These are phyloP conservation scores for Alternaria consortialis DNA, from an alignment of 2,329 filamentous ascomycete species.

Conservation along the genomic window DNA sequence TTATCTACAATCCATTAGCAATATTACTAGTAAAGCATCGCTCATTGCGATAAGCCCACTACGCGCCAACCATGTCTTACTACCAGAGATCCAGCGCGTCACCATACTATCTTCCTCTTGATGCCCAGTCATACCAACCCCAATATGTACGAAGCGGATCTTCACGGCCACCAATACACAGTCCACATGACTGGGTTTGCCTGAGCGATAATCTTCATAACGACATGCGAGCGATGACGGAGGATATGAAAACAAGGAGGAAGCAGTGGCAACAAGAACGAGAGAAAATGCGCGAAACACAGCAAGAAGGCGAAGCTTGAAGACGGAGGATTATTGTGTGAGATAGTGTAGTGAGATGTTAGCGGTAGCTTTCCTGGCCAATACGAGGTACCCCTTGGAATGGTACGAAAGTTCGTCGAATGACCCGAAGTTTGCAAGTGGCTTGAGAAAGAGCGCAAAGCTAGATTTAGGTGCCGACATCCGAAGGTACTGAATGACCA, in stretches of 20 bases:
- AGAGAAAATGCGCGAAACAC: neutral
- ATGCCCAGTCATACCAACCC: neutral
- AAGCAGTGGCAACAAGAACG: slow-evolving; percentile 13
- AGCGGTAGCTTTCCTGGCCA: neutral
- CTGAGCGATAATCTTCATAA: slow-evolving; percentile 8
- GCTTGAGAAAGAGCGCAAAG: neutral
- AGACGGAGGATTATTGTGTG: neutral
- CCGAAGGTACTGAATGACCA: neutral
- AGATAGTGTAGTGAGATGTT: neutral
- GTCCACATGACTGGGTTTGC: slow-evolving; percentile 7
- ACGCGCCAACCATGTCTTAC: neutral
- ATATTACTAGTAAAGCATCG: neutral
- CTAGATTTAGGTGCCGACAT: neutral
- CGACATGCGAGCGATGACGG: slow-evolving; percentile 9
- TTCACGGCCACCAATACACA: neutral
- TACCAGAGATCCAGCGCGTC: neutral
- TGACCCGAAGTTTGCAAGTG: neutral
- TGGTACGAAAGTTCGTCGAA: neutral
- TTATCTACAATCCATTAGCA: neutral
- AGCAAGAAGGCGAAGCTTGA: neutral
- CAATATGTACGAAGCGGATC: neutral
- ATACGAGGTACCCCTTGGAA: neutral
- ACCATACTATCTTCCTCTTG: neutral
- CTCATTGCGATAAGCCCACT: neutral
- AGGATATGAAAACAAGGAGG: slow-evolving; percentile 16